phyloP scores from a whole-genome alignment of 768 basidiomycete species.

The Pleurotus cornucopiae region DNA sequence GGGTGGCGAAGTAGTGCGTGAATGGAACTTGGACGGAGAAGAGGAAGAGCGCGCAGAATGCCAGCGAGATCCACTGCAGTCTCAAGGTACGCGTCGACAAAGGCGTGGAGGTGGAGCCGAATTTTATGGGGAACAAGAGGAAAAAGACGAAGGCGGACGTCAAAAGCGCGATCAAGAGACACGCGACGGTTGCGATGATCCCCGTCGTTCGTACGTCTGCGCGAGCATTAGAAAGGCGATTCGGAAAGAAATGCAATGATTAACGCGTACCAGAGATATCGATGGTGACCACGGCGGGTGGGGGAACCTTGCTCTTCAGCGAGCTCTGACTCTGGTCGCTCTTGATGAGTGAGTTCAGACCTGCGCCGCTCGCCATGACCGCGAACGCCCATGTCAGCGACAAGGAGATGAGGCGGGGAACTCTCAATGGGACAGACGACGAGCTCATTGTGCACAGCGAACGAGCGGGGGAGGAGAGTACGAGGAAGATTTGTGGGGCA shows the following conservation, averaged over 20 bases:
- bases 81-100: slow-evolving; percentile 19
- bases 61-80: slow-evolving; percentile 28
- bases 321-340: slow-evolving; percentile 15
- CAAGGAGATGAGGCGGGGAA: slow-evolving; percentile 20
- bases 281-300: slow-evolving; percentile 13
- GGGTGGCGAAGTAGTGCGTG: slow-evolving; percentile 37
- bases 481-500: neutral
- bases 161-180: slow-evolving; percentile 14
- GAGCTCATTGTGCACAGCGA: slow-evolving; percentile 8
- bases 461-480: neutral
- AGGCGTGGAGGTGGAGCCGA: neutral
- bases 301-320: slow-evolving; percentile 14
- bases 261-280: slow-evolving; percentile 15
- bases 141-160: slow-evolving; percentile 12
- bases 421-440: slow-evolving; percentile 16
- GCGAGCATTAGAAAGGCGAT: neutral
- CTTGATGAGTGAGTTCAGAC: slow-evolving; percentile 21
- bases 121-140: slow-evolving; percentile 8
- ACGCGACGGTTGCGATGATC: slow-evolving; percentile 16
- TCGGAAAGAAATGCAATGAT: no score
- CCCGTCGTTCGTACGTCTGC: slow-evolving; percentile 19
- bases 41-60: slow-evolving; percentile 38
- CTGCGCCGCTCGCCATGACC: slow-evolving; percentile 9
- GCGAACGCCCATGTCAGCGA: slow-evolving; percentile 25
- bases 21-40: slow-evolving; percentile 41